phyloP scores from a whole-genome alignment of 257 asterid species.

The Solanum okadae region DNA sequence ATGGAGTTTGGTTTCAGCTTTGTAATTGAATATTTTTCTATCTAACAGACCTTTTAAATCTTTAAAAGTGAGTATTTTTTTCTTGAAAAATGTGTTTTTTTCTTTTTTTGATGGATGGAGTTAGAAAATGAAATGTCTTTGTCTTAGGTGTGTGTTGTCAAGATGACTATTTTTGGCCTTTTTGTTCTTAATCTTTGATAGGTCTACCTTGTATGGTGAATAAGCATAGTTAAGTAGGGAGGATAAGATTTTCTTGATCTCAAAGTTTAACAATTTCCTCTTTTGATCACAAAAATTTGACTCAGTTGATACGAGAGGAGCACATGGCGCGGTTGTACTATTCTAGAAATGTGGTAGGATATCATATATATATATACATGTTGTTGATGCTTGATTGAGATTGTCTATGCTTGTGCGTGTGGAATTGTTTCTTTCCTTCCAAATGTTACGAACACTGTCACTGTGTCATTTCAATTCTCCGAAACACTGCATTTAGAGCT shows the following conservation, averaged over 20 bases:
- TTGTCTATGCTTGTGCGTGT: background rate
- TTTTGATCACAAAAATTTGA: background rate
- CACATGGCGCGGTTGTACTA: background rate
- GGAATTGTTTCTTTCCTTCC: background rate
- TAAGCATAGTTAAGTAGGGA: background rate
- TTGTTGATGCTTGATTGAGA: background rate
- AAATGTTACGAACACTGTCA: background rate
- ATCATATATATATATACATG: background rate
- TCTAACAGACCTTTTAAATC: conserved; percentile 7
- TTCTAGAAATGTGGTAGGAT: background rate
- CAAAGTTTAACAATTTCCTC: background rate
- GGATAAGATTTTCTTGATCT: background rate
- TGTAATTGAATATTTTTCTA: background rate
- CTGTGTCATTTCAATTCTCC: background rate
- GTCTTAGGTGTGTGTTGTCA: conserved; percentile 20
- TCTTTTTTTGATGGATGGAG: background rate
- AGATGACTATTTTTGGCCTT: conserved; percentile 10
- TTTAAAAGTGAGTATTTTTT: background rate
- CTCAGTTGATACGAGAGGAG: background rate
- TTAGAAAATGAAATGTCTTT: conserved; percentile 9
- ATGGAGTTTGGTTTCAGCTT: conserved; percentile 21
- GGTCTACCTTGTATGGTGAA: conserved; percentile 12
- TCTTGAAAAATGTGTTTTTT: background rate
- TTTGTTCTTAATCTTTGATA: conserved; percentile 4
- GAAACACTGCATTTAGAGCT: conserved; percentile 1